Evolutionary conservation across 352 stramenopile species (phyloP).

Genomic region (Stephanocyclus meneghinianus): DNA sequence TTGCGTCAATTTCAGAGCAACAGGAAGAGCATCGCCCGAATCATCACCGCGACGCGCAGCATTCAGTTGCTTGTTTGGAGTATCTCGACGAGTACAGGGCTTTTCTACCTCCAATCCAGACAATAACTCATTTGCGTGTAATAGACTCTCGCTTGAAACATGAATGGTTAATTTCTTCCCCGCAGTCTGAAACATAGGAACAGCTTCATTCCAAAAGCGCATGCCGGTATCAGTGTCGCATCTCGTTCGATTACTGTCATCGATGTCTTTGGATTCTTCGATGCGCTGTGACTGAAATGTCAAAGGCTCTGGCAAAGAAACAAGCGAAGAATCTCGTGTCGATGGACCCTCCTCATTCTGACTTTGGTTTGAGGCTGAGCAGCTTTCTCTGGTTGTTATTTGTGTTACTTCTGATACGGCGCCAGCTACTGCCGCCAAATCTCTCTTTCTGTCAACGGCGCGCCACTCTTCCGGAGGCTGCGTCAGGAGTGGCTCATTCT

Average conservation of each 20-base stretch:
- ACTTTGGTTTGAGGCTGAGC: no score
- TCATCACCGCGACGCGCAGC: not conserved
- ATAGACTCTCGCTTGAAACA: slow-evolving; percentile 13
- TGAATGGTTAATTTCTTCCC: slow-evolving; percentile 7
- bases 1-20: no score
- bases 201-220: not conserved
- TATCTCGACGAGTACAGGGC: not conserved
- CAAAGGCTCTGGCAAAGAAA: no score
- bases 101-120: not conserved
- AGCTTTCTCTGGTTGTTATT: no score
- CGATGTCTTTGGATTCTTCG: not conserved
- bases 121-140: slow-evolving; percentile 7
- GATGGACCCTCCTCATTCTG: no score
- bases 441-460: not conserved
- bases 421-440: not conserved
- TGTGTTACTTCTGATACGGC: no score
- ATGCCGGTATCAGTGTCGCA: not conserved
- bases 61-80: not conserved
- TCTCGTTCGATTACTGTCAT: not conserved
- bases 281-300: not conserved
- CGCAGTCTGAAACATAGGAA: slow-evolving; percentile 20
- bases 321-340: no score
- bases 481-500: not conserved
- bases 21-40: no score
- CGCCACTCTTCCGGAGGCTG: slow-evolving; percentile 1